Conservation (phyloP, 257 asterid genomes). For the Salvia miltiorrhiza region DNA sequence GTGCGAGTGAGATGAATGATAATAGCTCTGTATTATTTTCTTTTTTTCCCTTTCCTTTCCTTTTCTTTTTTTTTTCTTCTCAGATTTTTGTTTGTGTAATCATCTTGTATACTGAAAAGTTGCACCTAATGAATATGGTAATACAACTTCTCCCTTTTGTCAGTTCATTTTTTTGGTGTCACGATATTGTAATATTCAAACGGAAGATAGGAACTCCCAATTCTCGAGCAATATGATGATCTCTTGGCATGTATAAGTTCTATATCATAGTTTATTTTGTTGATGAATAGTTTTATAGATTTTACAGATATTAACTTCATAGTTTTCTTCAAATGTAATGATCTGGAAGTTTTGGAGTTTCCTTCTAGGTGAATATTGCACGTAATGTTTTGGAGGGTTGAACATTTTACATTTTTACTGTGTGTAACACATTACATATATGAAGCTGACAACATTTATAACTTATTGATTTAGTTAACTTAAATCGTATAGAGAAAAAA, state of each 20-base stretch:
- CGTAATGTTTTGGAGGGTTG: too few species aligned
- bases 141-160: background rate
- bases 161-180: background rate
- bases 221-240: too few species aligned
- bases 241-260: background rate
- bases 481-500: too few species aligned
- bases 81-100: background rate
- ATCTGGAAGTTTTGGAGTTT: too few species aligned
- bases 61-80: background rate
- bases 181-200: background rate
- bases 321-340: too few species aligned
- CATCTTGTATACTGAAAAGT: slow-evolving; percentile 11
- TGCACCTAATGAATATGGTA: slow-evolving; percentile 3
- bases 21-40: slow-evolving; percentile 14
- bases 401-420: too few species aligned
- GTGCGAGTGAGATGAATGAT: slow-evolving; percentile 12
- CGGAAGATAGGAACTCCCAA: background rate
- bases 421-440: too few species aligned
- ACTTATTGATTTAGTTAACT: too few species aligned
- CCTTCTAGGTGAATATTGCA: too few species aligned
- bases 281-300: background rate
- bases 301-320: too few species aligned
- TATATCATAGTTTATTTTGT: background rate
- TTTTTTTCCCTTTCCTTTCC: background rate
- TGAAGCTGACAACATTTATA: too few species aligned